phyloP scores from a whole-genome alignment of 1,284 basidiomycete genomes.

The Sphagnurus paluster region DNA sequence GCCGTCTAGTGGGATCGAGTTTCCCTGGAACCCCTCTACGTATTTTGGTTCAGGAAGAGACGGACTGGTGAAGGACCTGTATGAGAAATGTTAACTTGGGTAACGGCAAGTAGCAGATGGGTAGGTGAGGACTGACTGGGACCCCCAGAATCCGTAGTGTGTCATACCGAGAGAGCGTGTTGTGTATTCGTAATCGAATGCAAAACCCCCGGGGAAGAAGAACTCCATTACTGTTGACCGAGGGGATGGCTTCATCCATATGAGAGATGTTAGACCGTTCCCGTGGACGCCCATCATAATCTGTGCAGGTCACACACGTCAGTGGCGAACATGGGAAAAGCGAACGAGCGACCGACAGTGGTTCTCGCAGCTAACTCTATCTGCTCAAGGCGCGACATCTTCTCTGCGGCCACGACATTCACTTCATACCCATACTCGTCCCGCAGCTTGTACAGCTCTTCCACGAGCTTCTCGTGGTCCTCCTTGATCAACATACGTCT shows the following conservation, averaged over 20 bases:
- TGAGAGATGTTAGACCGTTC: constrained; percentile 77
- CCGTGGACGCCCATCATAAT: constrained; percentile 90
- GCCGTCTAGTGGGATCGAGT: constrained; percentile 53
- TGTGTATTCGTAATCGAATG: constrained; percentile 84
- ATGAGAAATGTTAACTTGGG: constrained; percentile 1
- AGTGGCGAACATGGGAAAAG: neutral
- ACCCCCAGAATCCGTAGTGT: constrained; percentile 83
- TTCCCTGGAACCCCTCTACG: constrained; percentile 57
- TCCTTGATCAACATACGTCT: constrained; percentile 67
- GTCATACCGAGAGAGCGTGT: constrained; percentile 79
- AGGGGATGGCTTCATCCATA: constrained; percentile 84
- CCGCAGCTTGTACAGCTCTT: constrained; percentile 61
- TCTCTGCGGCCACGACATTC: constrained; percentile 82
- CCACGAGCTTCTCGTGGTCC: constrained; percentile 66
- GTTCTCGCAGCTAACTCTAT: constrained; percentile 75
- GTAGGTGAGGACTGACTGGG: constrained; percentile 33
- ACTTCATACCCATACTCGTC: constrained; percentile 81
- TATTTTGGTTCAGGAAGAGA: constrained; percentile 44
- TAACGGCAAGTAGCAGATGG: neutral
- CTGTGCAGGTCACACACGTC: constrained; percentile 34
- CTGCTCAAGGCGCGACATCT: constrained; percentile 76
- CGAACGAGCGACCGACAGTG: constrained; percentile 53
- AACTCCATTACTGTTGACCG: constrained; percentile 86
- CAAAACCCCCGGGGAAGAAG: constrained; percentile 84
- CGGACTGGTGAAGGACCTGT: constrained; percentile 55